Evolutionary conservation across 129 eudicot species (phyloP).

Genomic region (Oenanthe sinensis): DNA sequence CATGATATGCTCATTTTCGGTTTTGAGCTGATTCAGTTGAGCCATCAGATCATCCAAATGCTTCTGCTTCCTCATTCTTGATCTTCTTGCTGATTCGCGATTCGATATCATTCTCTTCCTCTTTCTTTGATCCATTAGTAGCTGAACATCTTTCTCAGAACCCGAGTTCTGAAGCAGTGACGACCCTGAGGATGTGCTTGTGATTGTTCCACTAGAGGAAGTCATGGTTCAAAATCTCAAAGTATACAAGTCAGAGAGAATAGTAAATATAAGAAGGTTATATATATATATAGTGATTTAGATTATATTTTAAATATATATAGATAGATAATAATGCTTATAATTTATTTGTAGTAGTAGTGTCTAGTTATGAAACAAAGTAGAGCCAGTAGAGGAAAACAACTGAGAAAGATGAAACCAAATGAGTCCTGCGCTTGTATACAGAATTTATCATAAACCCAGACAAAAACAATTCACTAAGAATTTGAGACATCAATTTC

Average conservation of each 20-base stretch:
- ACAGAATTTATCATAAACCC: slow-evolving; percentile 95
- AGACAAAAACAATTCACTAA: slow-evolving; percentile 61
- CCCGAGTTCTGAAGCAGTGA: slow-evolving; percentile 46
- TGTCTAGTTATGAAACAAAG: slow-evolving; percentile 54
- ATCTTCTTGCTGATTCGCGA: slow-evolving; percentile 82
- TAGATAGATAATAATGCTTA: slow-evolving; percentile 9
- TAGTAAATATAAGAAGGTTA: slow-evolving; percentile 24
- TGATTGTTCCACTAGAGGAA: slow-evolving; percentile 45
- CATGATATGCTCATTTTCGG: slow-evolving; percentile 43
- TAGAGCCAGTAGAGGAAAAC: slow-evolving; percentile 95
- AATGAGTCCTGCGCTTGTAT: slow-evolving; percentile 69
- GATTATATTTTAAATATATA: too few relatives aligned
- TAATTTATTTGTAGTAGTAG: not conserved
- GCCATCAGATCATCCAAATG: slow-evolving; percentile 66
- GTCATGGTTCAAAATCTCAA: slow-evolving; percentile 28
- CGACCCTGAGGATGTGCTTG: slow-evolving; percentile 40
- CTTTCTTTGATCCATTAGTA: slow-evolving; percentile 56
- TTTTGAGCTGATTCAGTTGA: slow-evolving; percentile 51
- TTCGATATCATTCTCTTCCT: slow-evolving; percentile 75
- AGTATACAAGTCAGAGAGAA: slow-evolving; percentile 1
- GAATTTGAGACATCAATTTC: slow-evolving; percentile 83
- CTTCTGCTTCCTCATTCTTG: slow-evolving; percentile 74
- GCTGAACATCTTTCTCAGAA: slow-evolving; percentile 54
- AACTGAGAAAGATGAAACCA: slow-evolving; percentile 93
- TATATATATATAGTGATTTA: too few relatives aligned